phyloP scores from a whole-genome alignment of 768 basidiomycete genomes.

The Kwoniella dendrophila region DNA sequence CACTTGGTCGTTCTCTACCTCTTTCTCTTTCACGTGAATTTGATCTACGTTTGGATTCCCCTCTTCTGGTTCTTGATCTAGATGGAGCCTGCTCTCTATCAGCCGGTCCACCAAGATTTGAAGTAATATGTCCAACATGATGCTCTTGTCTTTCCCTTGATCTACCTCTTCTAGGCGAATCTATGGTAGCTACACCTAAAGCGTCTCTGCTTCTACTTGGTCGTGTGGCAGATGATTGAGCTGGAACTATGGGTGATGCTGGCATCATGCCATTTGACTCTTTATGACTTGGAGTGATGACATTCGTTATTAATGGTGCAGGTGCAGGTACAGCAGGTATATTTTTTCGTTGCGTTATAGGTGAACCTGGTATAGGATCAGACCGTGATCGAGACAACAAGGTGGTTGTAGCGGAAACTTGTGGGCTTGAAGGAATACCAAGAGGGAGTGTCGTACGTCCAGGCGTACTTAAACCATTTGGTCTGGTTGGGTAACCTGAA shows the following conservation, averaged over 20 bases:
- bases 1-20: constrained; percentile 11
- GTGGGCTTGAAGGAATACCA: constrained; percentile 18
- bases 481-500: constrained; percentile 3
- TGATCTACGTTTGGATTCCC: constrained; percentile 19
- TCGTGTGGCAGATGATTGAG: constrained; percentile 10
- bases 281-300: constrained; percentile 26
- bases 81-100: constrained; percentile 43
- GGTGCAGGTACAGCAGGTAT: constrained; percentile 6
- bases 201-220: constrained; percentile 9
- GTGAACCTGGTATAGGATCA: constrained; percentile 34
- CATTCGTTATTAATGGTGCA: constrained; percentile 13
- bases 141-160: constrained; percentile 37
- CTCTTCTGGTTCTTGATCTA: constrained; percentile 33
- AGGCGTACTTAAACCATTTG: constrained; percentile 8
- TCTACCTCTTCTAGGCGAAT: constrained; percentile 33
- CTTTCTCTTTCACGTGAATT: constrained; percentile 26
- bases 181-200: constrained; percentile 6
- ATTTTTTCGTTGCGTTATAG: constrained; percentile 1
- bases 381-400: constrained; percentile 46
- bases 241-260: constrained; percentile 12
- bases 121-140: constrained; percentile 10
- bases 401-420: constrained; percentile 22
- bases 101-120: constrained; percentile 24
- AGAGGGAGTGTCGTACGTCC: constrained; percentile 9
- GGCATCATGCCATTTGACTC: background rate